phyloP scores from a whole-genome alignment of 352 stramenopile species.

The Phytophthora palmivora region DNA sequence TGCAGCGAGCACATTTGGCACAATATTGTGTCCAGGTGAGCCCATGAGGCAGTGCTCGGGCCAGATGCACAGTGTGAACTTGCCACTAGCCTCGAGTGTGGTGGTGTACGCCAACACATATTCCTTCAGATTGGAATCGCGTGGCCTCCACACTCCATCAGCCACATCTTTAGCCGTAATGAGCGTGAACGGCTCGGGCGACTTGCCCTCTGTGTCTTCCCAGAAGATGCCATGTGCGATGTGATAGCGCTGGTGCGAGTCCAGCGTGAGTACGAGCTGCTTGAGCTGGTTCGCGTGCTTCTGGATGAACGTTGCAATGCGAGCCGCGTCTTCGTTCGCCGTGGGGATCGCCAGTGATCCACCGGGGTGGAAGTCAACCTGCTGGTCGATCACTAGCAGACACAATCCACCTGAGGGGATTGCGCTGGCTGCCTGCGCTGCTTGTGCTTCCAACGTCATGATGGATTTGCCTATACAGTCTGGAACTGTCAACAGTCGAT shows the following conservation, averaged over 20 bases:
- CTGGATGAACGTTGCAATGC: conserved; percentile 91
- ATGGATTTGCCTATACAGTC: conserved; percentile 15
- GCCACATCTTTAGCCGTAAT: conserved; percentile 90
- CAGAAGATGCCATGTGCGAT: conserved; percentile 96
- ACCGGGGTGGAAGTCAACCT: conserved; percentile 96
- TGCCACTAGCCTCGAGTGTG: conserved; percentile 85
- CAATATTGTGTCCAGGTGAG: conserved; percentile 90
- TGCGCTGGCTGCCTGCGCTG: conserved; percentile 46
- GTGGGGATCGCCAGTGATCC: conserved; percentile 96
- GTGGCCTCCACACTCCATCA: conserved; percentile 60
- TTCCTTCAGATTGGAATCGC: conserved; percentile 68
- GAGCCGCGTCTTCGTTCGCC: conserved; percentile 88
- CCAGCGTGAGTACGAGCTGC: conserved; percentile 95
- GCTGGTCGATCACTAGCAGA: conserved; percentile 95
- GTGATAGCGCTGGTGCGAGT: conserved; percentile 96
- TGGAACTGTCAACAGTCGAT: conserved; percentile 4
- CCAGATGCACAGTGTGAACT: conserved; percentile 96
- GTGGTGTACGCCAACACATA: conserved; percentile 93
- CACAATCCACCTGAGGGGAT: conserved; percentile 58
- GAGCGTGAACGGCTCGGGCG: conserved; percentile 92
- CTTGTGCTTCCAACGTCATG: conserved; percentile 39
- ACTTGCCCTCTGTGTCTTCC: conserved; percentile 65
- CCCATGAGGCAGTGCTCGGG: conserved; percentile 97
- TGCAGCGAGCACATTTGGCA: conserved; percentile 81
- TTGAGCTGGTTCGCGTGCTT: conserved; percentile 62